Base-by-base conservation (phyloP, 176 grass and related monocot genomes). In the Eleusine coracana region DNA sequence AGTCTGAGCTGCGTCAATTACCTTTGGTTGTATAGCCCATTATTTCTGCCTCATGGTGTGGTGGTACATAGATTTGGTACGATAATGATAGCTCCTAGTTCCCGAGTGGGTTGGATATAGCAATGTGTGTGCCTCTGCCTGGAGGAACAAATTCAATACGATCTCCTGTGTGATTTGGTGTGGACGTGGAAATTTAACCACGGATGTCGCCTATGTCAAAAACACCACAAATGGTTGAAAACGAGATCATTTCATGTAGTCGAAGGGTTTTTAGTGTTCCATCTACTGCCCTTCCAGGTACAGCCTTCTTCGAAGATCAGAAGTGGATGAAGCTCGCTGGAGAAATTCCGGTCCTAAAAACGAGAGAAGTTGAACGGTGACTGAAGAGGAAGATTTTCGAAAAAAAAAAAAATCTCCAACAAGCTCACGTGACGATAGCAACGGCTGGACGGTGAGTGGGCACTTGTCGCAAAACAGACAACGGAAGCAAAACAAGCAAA, bases 1-100 rank as follows among this genome's bases (percentile, higher is more conserved):
- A 86, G 46, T 36, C 34, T 55, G 31, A 68, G 77, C 45, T 80
- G 21, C 12, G 77, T 39, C 66, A 56, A 27, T 87, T 6, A 38
- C 49, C 27, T 64, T 5, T 69, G 28, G 31, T 68, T 68, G 49
- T 69, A 39, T 56, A 45, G 17, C 14, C 17, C 69, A 48, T 75
- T 83, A 6, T 51, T 74, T 75, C 20, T 66, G 3, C 48, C 12
- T 17, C 29, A 50, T 77, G 20, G 55, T 42, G 74, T 7, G 9
- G 74, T 7, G 9, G 17, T 17, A 25, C 23, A 65, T 82, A 63
- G 49, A 21, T 25, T 64, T 48, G 29, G 46, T 65, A 65, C 56
- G 17, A 63, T 10, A 18, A 2, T 34, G 18, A 5, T 65, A 65
- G 63, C 9, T n/a, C 39, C 10, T 65, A 65, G 63, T 16, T n/a